Evolutionary conservation across 805 yeast genomes (phyloP).

Genomic region (Metschnikowia henanensis): DNA sequence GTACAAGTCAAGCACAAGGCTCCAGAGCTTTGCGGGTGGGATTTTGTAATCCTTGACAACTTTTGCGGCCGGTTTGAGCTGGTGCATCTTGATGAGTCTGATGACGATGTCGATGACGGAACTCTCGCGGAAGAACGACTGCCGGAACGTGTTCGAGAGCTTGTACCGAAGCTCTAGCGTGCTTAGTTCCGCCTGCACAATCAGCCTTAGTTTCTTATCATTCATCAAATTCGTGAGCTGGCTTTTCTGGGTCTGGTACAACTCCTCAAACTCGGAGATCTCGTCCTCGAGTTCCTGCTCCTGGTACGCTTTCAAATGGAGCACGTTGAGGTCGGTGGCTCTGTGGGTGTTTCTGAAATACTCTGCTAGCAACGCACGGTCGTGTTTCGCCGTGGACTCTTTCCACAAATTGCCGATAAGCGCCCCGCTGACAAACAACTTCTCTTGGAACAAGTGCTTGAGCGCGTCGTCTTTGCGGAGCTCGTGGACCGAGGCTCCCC

Average conservation of each 20-base stretch:
- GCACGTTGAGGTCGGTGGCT: constrained; percentile 19
- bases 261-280: constrained; percentile 8
- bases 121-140: constrained; percentile 27
- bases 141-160: constrained; percentile 35
- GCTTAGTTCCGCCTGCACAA: constrained; percentile 30
- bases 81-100: constrained; percentile 41
- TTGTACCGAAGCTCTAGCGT: constrained; percentile 32
- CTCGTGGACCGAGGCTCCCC: constrained; percentile 31
- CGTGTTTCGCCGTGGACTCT: constrained; percentile 27
- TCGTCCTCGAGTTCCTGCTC: constrained; percentile 14
- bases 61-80: constrained; percentile 48
- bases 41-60: constrained; percentile 55
- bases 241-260: constrained; percentile 24
- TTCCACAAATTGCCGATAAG: constrained; percentile 41
- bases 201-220: constrained; percentile 21
- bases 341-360: constrained; percentile 35
- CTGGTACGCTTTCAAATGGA: constrained; percentile 20
- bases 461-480: constrained; percentile 18
- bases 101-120: constrained; percentile 28
- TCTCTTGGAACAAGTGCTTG: constrained; percentile 16
- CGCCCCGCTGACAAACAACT: constrained; percentile 34
- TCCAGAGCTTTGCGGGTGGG: constrained; percentile 55
- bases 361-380: constrained; percentile 24
- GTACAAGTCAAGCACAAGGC: constrained; percentile 49
- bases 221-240: constrained; percentile 18